phyloP scores from a whole-genome alignment of 257 asterid genomes.

The Ophiorrhiza pumila region DNA sequence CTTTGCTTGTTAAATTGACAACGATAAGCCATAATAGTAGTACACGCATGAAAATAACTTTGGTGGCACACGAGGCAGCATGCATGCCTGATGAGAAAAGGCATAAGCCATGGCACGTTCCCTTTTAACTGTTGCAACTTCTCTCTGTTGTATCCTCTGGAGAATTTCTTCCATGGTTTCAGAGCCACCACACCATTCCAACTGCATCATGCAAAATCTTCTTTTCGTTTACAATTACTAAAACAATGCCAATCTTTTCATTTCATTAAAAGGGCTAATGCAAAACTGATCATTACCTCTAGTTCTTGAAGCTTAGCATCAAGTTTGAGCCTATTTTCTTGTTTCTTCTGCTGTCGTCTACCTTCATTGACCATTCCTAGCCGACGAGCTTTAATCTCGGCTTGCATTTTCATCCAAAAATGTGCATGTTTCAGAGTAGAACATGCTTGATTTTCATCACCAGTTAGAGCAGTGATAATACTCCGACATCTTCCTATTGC shows the following conservation, averaged over 20 bases:
- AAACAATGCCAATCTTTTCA: not conserved
- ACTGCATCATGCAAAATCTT: conserved; percentile 31
- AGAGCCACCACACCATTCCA: conserved; percentile 73
- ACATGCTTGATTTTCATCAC: conserved; percentile 38
- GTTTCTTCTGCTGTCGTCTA: conserved; percentile 45
- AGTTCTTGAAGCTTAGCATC: conserved; percentile 73
- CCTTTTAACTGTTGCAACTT: conserved; percentile 60
- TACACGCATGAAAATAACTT: not conserved
- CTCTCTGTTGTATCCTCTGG: conserved; percentile 60
- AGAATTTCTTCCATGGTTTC: conserved; percentile 77
- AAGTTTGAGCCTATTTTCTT: conserved; percentile 55
- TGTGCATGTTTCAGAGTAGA: conserved; percentile 58
- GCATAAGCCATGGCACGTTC: conserved; percentile 78
- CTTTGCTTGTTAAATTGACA: not conserved
- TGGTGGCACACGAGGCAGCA: not conserved
- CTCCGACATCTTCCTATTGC: conserved; percentile 45
- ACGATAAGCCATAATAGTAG: not conserved
- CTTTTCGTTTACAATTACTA: not conserved
- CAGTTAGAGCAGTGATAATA: conserved; percentile 33
- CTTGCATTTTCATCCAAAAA: conserved; percentile 63
- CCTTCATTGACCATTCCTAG: conserved; percentile 54
- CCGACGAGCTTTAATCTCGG: conserved; percentile 58
- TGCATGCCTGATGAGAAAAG: conserved; percentile 77
- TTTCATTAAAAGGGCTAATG: not conserved
- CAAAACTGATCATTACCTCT: no score